Evolutionary conservation across 257 asterid genomes (phyloP).

Genomic region (Solanum medicagineum): DNA sequence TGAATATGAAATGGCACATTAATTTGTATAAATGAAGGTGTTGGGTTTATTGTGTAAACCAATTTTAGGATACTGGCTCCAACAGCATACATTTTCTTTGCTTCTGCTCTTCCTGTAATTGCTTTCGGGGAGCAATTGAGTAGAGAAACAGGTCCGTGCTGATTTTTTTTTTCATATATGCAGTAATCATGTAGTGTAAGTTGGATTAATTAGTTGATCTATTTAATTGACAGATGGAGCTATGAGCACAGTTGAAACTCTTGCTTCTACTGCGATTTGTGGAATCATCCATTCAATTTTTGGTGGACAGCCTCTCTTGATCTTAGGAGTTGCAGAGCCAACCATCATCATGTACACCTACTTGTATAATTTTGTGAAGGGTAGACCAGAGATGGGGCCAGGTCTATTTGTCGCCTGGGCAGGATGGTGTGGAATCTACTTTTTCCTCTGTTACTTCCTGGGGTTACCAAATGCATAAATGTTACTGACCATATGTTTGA

Average conservation of each 20-base stretch:
- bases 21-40: neutral
- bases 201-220: neutral
- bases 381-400: conserved; percentile 41
- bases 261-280: conserved; percentile 76
- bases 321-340: conserved; percentile 94
- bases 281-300: conserved; percentile 72
- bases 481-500: neutral
- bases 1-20: neutral
- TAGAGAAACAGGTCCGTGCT: conserved; percentile 57
- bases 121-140: conserved; percentile 90
- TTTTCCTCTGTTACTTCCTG: neutral
- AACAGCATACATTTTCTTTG: conserved; percentile 78
- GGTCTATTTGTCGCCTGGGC: conserved; percentile 81
- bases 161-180: neutral
- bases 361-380: conserved; percentile 47
- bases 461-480: neutral
- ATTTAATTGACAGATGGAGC: conserved; percentile 40
- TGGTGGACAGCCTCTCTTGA: conserved; percentile 90
- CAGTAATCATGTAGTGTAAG: neutral
- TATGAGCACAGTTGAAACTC: conserved; percentile 79
- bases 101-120: conserved; percentile 89
- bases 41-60: neutral
- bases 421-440: conserved; percentile 46
- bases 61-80: conserved; percentile 80
- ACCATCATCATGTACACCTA: conserved; percentile 86